These are phyloP conservation scores for Lactarius deliciosus DNA, from an alignment of 768 basidiomycete genomes.

Conservation along the genomic window DNA sequence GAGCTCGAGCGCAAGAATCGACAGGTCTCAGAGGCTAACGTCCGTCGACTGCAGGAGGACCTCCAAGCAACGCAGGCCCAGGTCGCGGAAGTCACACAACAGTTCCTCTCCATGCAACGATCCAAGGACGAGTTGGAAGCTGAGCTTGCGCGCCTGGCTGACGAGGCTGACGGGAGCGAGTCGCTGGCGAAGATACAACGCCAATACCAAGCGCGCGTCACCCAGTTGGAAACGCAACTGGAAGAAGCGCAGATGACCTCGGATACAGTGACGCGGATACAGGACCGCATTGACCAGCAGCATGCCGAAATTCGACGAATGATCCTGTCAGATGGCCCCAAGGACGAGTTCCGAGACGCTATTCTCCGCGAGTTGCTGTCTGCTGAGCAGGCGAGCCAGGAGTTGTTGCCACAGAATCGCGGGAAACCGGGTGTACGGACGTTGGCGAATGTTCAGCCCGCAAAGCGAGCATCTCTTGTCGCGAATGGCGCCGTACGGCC, in stretches of 20 bases:
- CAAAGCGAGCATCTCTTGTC: conserved; percentile 39
- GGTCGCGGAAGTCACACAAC: conserved; percentile 52
- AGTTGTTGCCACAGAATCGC: conserved; percentile 44
- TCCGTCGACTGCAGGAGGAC: conserved; percentile 60
- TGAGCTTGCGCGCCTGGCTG: conserved; percentile 65
- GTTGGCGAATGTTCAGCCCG: conserved; percentile 49
- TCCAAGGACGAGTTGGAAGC: conserved; percentile 66
- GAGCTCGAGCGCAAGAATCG: conserved; percentile 68
- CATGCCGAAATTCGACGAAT: conserved; percentile 73
- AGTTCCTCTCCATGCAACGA: conserved; percentile 51
- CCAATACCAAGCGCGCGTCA: conserved; percentile 61
- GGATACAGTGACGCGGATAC: conserved; percentile 52
- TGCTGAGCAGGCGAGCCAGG: conserved; percentile 57
- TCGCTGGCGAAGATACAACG: conserved; percentile 61
- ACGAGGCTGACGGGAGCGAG: conserved; percentile 52
- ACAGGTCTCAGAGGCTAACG: conserved; percentile 63
- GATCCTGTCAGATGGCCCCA: conserved; percentile 54
- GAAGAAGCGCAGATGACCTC: conserved; percentile 55
- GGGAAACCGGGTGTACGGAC: conserved; percentile 38
- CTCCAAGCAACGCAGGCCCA: conserved; percentile 57
- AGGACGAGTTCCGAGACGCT: conserved; percentile 62
- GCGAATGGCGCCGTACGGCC: conserved; percentile 39
- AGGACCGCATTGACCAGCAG: conserved; percentile 61
- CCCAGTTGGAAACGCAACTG: conserved; percentile 60
- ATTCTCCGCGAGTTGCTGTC: conserved; percentile 62